phyloP scores from a whole-genome alignment of 768 basidiomycete genomes.

The Phaeolepiota aurea region DNA sequence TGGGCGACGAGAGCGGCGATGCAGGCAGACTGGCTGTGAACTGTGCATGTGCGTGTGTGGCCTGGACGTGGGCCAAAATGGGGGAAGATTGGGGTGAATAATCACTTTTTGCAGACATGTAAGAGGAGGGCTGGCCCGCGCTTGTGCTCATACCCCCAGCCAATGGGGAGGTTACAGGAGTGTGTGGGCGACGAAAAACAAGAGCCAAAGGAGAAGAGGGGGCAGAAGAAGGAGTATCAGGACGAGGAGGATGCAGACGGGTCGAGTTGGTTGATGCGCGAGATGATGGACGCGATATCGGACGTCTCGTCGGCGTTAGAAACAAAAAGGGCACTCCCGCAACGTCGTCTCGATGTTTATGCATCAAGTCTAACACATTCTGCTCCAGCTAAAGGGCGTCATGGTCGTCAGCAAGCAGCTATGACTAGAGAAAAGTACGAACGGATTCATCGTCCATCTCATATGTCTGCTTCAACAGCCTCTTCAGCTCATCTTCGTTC shows the following conservation, averaged over 20 bases:
- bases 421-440: constrained; percentile 17
- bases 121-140: constrained; percentile 41
- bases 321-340: constrained; percentile 78
- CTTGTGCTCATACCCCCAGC: too few relatives aligned
- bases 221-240: constrained; percentile 69
- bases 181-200: constrained; percentile 73
- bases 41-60: constrained; percentile 48
- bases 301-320: constrained; percentile 71
- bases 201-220: constrained; percentile 72
- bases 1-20: constrained; percentile 79
- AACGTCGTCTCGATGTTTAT: constrained; percentile 83
- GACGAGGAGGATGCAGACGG: constrained; percentile 52
- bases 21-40: constrained; percentile 77
- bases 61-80: constrained; percentile 46
- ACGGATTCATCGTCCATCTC: constrained; percentile 66
- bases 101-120: constrained; percentile 45
- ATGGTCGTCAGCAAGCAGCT: constrained; percentile 9
- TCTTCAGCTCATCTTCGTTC: constrained; percentile 81
- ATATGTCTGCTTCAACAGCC: constrained; percentile 60
- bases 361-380: constrained; percentile 90
- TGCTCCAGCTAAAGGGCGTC: constrained; percentile 73
- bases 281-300: constrained; percentile 74
- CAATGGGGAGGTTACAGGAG: constrained; percentile 70
- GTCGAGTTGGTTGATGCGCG: constrained; percentile 65
- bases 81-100: constrained; percentile 65